Evolutionary conservation across 495 filamentous ascomycete species (phyloP).

Genomic region (Penicillium turbatum): DNA sequence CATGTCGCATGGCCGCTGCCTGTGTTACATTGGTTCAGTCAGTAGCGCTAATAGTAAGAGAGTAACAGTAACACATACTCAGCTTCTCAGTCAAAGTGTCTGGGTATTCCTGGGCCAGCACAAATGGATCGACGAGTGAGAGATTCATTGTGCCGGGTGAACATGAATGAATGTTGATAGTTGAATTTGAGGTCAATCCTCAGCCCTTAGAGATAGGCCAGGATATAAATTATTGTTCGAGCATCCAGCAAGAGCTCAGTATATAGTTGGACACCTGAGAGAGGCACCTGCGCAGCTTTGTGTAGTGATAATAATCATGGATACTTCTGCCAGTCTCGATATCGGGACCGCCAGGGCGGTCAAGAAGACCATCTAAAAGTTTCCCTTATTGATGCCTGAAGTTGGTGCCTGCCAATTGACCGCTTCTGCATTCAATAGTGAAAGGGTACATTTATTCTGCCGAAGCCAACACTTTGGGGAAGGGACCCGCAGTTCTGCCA

Average conservation of each 20-base stretch:
- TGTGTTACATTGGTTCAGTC: constrained; percentile 14
- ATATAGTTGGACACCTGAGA: not conserved
- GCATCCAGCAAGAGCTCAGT: constrained; percentile 26
- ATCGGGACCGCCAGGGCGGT: constrained; percentile 15
- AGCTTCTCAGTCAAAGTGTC: constrained; percentile 82
- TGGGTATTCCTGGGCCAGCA: constrained; percentile 91
- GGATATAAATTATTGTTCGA: constrained; percentile 19
- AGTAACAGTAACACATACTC: constrained; percentile 44
- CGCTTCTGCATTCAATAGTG: not conserved
- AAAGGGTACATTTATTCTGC: not conserved
- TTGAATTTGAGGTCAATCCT: constrained; percentile 10
- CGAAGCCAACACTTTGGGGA: not conserved
- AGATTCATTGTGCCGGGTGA: constrained; percentile 60
- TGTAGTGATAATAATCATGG: not conserved
- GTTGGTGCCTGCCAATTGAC: not conserved
- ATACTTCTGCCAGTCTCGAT: constrained; percentile 12
- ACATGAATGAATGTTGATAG: not conserved
- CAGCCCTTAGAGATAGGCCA: constrained; percentile 32
- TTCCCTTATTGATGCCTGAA: constrained; percentile 2
- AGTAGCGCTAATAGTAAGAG: not conserved
- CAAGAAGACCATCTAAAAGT: constrained; percentile 5
- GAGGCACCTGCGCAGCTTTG: too few relatives aligned
- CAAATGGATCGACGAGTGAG: constrained; percentile 72
- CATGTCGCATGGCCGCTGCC: constrained; percentile 62
- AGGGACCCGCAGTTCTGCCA: constrained; percentile 7